phyloP scores from a whole-genome alignment of 2,329 filamentous ascomycete species.

The Fusarium poae region DNA sequence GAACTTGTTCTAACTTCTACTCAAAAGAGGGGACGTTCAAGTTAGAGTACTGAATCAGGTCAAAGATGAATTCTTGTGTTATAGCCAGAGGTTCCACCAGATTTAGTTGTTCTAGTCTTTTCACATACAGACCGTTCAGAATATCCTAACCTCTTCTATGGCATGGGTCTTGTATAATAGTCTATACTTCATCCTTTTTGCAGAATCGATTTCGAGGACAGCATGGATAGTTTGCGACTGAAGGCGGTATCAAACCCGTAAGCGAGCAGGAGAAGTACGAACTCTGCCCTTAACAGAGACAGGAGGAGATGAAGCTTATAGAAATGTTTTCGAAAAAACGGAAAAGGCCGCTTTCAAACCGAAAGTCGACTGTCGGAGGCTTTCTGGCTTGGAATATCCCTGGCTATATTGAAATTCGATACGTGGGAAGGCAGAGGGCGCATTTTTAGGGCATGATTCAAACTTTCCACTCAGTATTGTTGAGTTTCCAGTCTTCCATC shows the following conservation, averaged over 20 bases:
- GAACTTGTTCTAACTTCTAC: neutral
- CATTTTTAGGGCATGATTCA: neutral
- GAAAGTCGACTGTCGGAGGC: neutral
- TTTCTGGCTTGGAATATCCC: neutral
- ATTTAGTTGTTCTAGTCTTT: too few relatives aligned
- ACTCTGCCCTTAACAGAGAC: neutral
- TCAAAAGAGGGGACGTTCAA: neutral
- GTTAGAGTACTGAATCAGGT: too few relatives aligned
- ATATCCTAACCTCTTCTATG: neutral
- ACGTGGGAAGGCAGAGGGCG: neutral
- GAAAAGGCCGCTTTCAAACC: neutral
- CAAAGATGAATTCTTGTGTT: too few relatives aligned
- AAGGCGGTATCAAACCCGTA: neutral
- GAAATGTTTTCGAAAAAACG: neutral
- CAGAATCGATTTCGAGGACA: too few relatives aligned
- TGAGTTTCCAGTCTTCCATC: neutral
- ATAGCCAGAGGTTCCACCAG: too few relatives aligned
- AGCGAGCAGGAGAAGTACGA: neutral
- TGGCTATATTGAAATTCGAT: neutral
- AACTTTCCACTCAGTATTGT: neutral
- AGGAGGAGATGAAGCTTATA: neutral
- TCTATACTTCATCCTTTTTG: neutral
- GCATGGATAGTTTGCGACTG: too few relatives aligned
- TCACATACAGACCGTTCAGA: too few relatives aligned
- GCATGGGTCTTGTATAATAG: neutral